A percentile compares a stretch with the other conserved stretches of the same genome.
Conservation (phyloP, 106 monocot genomes). For the Dendrobium catenatum region DNA sequence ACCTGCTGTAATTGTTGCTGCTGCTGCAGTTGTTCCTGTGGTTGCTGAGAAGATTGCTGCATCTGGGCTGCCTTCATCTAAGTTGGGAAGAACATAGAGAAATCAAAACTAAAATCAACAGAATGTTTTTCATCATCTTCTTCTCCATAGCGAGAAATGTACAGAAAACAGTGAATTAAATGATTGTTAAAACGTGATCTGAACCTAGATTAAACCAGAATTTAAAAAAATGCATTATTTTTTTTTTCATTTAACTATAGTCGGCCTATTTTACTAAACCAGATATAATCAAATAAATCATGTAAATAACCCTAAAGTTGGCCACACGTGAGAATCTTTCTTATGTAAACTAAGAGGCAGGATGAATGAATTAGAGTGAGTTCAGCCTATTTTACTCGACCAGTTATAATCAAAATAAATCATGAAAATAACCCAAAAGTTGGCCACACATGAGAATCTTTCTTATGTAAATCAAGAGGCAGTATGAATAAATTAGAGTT, state of each 20-base stretch:
- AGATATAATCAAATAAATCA: neutral
- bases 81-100: conserved; percentile 7
- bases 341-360: neutral
- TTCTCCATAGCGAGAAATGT: neutral
- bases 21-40: conserved; percentile 66
- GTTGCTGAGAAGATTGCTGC: conserved; percentile 76
- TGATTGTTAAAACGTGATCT: neutral
- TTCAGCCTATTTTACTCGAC: neutral
- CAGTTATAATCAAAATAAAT: neutral
- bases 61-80: conserved; percentile 70
- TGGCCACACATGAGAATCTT: neutral
- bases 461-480: neutral
- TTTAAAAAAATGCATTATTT: neutral
- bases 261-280: neutral
- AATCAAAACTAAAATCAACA: conserved; percentile 4
- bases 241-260: neutral
- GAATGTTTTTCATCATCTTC: neutral
- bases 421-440: neutral
- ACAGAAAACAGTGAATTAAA: neutral
- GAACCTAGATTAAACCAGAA: neutral
- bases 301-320: neutral
- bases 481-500: neutral
- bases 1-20: conserved; percentile 82
- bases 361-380: neutral
- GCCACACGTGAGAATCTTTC: neutral